These are phyloP conservation scores for Podaxis sp. DNA, from an alignment of 768 basidiomycete genomes.

Conservation along the genomic window DNA sequence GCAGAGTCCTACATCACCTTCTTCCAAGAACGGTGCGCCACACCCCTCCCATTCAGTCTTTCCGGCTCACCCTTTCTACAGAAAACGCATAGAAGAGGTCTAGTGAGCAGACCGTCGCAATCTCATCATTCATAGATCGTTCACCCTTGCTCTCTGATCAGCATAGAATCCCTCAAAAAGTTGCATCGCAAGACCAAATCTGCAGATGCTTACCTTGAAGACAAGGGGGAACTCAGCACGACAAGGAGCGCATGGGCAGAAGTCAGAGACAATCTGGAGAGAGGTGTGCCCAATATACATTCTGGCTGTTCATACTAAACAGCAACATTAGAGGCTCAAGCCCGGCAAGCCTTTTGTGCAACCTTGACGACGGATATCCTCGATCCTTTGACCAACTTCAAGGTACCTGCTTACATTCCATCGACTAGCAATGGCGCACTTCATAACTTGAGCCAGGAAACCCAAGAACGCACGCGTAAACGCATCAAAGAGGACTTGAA, in stretches of 20 bases:
- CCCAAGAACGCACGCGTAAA: slow-evolving; percentile 88
- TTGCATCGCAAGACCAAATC: slow-evolving; percentile 72
- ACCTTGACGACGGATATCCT: slow-evolving; percentile 76
- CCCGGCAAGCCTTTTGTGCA: slow-evolving; percentile 74
- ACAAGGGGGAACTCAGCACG: slow-evolving; percentile 63
- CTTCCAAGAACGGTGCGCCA: slow-evolving; percentile 78
- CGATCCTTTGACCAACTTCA: slow-evolving; percentile 62
- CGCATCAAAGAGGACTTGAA: slow-evolving; percentile 91
- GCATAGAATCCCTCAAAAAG: slow-evolving; percentile 72
- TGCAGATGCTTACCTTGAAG: slow-evolving; percentile 71
- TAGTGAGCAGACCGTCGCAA: slow-evolving; percentile 54
- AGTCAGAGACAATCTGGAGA: slow-evolving; percentile 80
- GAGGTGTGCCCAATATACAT: slow-evolving; percentile 47
- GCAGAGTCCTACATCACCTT: slow-evolving; percentile 79
- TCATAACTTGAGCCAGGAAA: slow-evolving; percentile 52
- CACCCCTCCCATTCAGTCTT: slow-evolving; percentile 10
- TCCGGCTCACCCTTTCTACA: slow-evolving; percentile 30
- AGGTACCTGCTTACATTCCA: slow-evolving; percentile 41
- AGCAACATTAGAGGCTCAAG: slow-evolving; percentile 65
- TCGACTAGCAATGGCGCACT: not conserved
- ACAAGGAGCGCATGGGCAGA: slow-evolving; percentile 80
- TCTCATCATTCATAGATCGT: not conserved
- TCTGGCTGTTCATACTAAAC: slow-evolving; percentile 5
- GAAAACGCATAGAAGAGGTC: slow-evolving; percentile 80
- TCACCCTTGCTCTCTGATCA: slow-evolving; percentile 28